phyloP scores from a whole-genome alignment of 2,329 filamentous ascomycete genomes.

The Raffaelea albimanens region DNA sequence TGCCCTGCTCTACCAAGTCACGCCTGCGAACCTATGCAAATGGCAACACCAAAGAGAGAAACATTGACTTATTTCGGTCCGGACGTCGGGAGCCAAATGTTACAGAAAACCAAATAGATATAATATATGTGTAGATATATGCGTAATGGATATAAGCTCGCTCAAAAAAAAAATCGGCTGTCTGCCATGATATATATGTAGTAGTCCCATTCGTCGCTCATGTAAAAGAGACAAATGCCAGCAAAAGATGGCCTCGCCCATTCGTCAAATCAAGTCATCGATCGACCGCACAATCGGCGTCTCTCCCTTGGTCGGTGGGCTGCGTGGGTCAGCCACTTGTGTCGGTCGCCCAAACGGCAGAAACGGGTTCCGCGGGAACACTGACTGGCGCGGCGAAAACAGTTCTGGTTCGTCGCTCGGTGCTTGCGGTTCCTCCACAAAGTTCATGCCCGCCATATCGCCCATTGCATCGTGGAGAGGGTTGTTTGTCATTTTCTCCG shows the following conservation, averaged over 20 bases:
- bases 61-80: no score
- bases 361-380: constrained; percentile 46
- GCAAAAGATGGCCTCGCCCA: not conserved
- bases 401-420: constrained; percentile 33
- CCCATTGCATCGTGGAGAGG: constrained; percentile 43
- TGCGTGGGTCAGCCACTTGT: constrained; percentile 56
- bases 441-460: constrained; percentile 38
- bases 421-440: constrained; percentile 42
- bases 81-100: no score
- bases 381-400: constrained; percentile 42
- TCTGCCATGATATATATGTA: no score
- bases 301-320: constrained; percentile 64
- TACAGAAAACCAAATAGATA: no score
- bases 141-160: no score
- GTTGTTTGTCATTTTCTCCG: constrained; percentile 63
- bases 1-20: no score
- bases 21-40: no score
- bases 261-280: constrained; percentile 58
- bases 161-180: no score
- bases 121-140: no score
- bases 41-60: no score
- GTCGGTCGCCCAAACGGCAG: constrained; percentile 40
- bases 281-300: constrained; percentile 70
- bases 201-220: no score
- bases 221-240: no score